Base-by-base conservation (phyloP, 495 filamentous ascomycete species). In the Penicillium salamii region DNA sequence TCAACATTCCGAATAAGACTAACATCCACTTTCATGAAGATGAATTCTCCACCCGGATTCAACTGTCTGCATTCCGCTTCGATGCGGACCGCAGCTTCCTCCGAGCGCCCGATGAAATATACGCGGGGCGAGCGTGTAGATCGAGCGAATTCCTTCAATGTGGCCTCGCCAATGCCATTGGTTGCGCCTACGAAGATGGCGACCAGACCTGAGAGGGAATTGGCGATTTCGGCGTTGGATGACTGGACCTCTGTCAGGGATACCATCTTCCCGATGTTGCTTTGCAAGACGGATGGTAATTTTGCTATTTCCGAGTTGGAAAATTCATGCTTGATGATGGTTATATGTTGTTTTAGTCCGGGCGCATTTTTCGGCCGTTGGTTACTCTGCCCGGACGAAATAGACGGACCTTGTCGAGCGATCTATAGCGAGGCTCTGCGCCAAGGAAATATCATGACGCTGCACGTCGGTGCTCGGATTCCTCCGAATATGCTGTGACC, bases 111-210 rank as follows among this genome's bases (percentile, higher is more conserved):
- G 37, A 79, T 50, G 37, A 77, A 53, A 53, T 76, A 75, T 32
- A 71, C 61, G 5, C 62, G 58, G 20, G 81, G 42, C 62, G 66
- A 42, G 7, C 59, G 51, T 5, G 79, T 62, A 34, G 73, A 49
- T 29, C 70, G 59, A 4, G 77, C 78, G 38, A 87, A 82, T 42
- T 72, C 50, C 49, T 70, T 78, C 28, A 86, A 58, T 0, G 82
- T 74, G 5, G 65, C 50, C 52, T 80, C 73, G 24, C 82, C 85
- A 46, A 88, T 78, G 24, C 82, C 85, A 34, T 71, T 76, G 0
- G 85, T 88, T 18, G 64, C 85, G 26, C 85, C 83, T 9, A 81
- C 77, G 53, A 84, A 83, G 42, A 85, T 74, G 23, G 74, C 79
- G 3, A 79, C 71, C 1, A 80, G 58, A 3, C 69, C 65, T 0